Conservation (phyloP, 2,329 filamentous ascomycete genomes). For the Scedosporium aurantiacum region DNA sequence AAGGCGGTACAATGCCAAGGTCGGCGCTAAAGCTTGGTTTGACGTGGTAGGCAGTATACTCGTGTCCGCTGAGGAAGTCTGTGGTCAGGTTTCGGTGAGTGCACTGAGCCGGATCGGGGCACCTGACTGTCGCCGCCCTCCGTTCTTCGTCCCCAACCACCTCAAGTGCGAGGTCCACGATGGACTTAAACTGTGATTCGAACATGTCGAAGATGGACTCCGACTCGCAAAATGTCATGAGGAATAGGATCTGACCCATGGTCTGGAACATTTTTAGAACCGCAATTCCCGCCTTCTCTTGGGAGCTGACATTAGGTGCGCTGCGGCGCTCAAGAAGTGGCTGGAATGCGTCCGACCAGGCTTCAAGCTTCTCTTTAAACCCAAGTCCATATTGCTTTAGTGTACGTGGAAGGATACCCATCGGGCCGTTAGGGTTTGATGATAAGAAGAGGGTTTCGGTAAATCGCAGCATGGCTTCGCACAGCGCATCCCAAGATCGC, state of each 20-base stretch:
- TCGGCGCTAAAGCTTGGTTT: constrained; percentile 54
- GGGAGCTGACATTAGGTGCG: constrained; percentile 35
- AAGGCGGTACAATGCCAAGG: constrained; percentile 51
- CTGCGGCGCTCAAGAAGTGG: constrained; percentile 39
- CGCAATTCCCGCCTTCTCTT: constrained; percentile 48
- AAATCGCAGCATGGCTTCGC: constrained; percentile 46
- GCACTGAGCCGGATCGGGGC: constrained; percentile 32
- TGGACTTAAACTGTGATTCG: constrained; percentile 37
- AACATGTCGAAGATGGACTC: constrained; percentile 50
- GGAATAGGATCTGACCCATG: constrained; percentile 45
- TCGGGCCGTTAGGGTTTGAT: constrained; percentile 36
- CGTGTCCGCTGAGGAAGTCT: constrained; percentile 29
- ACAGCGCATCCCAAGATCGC: constrained; percentile 43
- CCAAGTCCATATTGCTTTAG: constrained; percentile 35
- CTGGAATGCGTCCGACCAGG: constrained; percentile 47
- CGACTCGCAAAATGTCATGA: constrained; percentile 48
- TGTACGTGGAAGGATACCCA: constrained; percentile 38
- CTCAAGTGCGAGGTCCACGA: constrained; percentile 47
- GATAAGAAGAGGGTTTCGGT: constrained; percentile 41
- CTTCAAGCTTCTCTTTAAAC: constrained; percentile 38
- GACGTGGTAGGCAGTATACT: constrained; percentile 37
- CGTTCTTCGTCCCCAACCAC: constrained; percentile 48
- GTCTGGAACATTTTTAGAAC: constrained; percentile 53
- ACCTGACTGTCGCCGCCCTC: constrained; percentile 34
- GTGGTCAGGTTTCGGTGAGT: constrained; percentile 23